A percentile compares a stretch with the other conserved stretches of the same genome.
Conservation (phyloP, 1,139 yeast genomes). For the Geotrichum bryndzae region DNA sequence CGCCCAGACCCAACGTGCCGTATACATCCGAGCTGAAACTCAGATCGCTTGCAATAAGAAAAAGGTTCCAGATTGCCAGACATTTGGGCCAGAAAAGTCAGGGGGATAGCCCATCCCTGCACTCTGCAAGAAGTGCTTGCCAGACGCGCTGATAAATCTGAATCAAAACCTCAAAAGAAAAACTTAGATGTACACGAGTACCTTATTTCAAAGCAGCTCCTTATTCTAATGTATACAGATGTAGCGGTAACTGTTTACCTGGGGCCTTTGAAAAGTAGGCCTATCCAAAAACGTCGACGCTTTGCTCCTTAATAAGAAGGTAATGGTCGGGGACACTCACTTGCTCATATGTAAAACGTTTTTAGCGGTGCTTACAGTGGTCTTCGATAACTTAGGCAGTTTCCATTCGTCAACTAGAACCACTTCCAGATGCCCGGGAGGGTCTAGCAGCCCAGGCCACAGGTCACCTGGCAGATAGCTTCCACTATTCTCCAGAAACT, state of each 20-base stretch:
- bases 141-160: not conserved
- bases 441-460: slow-evolving; percentile 42
- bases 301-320: not conserved
- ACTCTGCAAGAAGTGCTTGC: not conserved
- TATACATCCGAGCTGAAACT: not conserved
- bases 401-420: slow-evolving; percentile 8
- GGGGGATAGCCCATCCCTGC: not conserved
- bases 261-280: no score
- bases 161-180: not conserved
- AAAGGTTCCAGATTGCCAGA: not conserved
- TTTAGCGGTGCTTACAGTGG: slow-evolving; percentile 3
- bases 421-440: slow-evolving; percentile 21
- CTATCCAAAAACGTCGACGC: no score
- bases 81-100: not conserved
- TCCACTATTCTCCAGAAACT: slow-evolving; percentile 12
- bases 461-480: slow-evolving; percentile 47
- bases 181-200: not conserved
- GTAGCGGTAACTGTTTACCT: no score
- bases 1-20: not conserved
- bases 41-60: not conserved
- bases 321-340: not conserved
- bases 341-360: not conserved
- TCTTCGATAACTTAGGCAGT: slow-evolving; percentile 11
- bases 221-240: no score
- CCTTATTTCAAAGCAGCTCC: not conserved